phyloP scores from a whole-genome alignment of 208 protist genomes.

The Acanthamoeba culbertsoni region DNA sequence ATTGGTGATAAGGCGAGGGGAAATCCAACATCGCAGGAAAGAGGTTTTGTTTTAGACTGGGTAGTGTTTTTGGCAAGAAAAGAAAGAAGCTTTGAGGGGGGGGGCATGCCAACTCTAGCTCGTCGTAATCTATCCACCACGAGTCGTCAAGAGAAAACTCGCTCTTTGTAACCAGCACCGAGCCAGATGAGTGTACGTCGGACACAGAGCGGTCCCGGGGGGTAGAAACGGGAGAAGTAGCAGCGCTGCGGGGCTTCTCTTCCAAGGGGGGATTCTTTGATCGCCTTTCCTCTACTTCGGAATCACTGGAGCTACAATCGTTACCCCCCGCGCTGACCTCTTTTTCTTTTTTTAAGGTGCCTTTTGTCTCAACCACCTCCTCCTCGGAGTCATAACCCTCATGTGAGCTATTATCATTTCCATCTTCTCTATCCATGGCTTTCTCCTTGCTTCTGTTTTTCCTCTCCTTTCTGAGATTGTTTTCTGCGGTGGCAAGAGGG shows the following conservation, averaged over 20 bases:
- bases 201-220: neutral
- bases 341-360: slow-evolving; percentile 2
- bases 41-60: neutral
- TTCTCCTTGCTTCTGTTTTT: neutral
- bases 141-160: slow-evolving; percentile 34
- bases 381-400: neutral
- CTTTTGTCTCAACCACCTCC: neutral
- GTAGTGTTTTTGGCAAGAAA: neutral
- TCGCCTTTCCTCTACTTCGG: neutral
- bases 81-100: neutral
- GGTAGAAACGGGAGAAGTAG: too few relatives aligned
- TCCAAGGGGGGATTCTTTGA: neutral
- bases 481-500: slow-evolving; percentile 1
- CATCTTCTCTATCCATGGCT: neutral
- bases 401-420: neutral
- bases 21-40: neutral
- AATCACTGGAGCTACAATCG: neutral
- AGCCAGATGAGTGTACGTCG: neutral
- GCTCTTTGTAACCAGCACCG: neutral
- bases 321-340: neutral
- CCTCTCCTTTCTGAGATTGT: neutral
- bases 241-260: neutral
- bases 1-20: neutral
- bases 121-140: slow-evolving; percentile 53
- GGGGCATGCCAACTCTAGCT: neutral